Conservation (phyloP, 176 grass and related monocot species). For the Chrysopogon serrulatus region DNA sequence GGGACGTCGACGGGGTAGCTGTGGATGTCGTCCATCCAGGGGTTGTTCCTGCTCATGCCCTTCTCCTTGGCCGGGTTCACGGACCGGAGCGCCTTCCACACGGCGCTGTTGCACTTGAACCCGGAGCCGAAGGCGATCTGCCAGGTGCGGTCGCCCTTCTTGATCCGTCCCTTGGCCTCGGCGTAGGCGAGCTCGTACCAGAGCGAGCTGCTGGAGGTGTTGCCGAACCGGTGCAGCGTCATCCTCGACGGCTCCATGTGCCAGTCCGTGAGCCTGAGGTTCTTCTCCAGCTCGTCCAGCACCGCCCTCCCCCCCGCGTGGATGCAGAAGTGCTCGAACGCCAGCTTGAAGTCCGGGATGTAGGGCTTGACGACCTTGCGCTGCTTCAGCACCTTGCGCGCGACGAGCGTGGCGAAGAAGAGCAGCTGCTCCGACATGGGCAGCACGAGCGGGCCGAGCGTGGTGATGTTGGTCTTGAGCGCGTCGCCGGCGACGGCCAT, state of each 20-base stretch:
- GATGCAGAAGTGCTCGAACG: slow-evolving; percentile 79
- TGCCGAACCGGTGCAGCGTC: slow-evolving; percentile 66
- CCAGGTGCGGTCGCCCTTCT: slow-evolving; percentile 56
- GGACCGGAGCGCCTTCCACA: slow-evolving; percentile 55
- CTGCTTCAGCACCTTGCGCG: slow-evolving; percentile 21
- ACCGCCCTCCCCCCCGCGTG: slow-evolving; percentile 55
- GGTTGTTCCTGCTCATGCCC: too few species aligned
- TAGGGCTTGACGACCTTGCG: slow-evolving; percentile 47
- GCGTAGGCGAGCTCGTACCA: slow-evolving; percentile 75
- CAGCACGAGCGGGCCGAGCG: slow-evolving; percentile 46
- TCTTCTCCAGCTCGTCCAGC: slow-evolving; percentile 61
- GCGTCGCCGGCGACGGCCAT: slow-evolving; percentile 54
- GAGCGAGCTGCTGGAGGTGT: slow-evolving; percentile 69
- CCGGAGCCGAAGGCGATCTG: slow-evolving; percentile 63
- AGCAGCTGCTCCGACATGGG: slow-evolving; percentile 55
- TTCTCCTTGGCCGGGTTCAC: slow-evolving; percentile 37
- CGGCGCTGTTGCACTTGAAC: slow-evolving; percentile 76
- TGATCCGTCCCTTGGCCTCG: slow-evolving; percentile 57
- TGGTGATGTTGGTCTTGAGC: slow-evolving; percentile 62
- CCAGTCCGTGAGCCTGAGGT: slow-evolving; percentile 45
- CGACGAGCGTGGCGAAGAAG: slow-evolving; percentile 51
- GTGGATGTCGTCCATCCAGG: slow-evolving; percentile 44
- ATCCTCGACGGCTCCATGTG: slow-evolving; percentile 78
- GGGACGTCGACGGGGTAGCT: slow-evolving; percentile 40
- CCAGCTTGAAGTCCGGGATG: slow-evolving; percentile 75